phyloP scores from a whole-genome alignment of 2,329 filamentous ascomycete genomes.

The Coniochaeta pulveracea region DNA sequence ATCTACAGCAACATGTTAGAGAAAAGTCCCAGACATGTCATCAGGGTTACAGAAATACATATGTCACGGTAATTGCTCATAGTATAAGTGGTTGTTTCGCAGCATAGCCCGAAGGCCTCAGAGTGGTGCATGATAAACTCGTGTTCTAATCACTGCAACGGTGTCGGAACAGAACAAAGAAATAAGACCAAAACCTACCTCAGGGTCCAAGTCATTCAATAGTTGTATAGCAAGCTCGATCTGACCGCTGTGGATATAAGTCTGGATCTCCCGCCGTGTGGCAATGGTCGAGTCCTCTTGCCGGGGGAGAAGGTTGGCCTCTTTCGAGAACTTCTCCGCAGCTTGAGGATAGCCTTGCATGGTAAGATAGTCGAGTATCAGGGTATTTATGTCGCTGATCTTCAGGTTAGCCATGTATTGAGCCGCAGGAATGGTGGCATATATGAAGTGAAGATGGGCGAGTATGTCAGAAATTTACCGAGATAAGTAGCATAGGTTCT shows the following conservation, averaged over 20 bases:
- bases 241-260: conserved; percentile 73
- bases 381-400: conserved; percentile 78
- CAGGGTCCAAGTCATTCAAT: conserved; percentile 80
- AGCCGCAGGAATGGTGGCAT: neutral
- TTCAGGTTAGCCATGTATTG: conserved; percentile 8
- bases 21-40: conserved; percentile 16
- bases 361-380: conserved; percentile 95
- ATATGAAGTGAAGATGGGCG: conserved; percentile 10
- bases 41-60: conserved; percentile 14
- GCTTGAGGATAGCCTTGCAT: conserved; percentile 91
- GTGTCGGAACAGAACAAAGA: conserved; percentile 6
- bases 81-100: conserved; percentile 64
- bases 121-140: conserved; percentile 99
- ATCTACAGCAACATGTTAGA: conserved; percentile 50
- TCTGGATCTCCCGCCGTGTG: conserved; percentile 71
- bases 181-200: conserved; percentile 44
- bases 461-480: conserved; percentile 37
- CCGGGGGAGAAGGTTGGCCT: conserved; percentile 77
- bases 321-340: conserved; percentile 84
- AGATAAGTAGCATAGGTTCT: conserved; percentile 76
- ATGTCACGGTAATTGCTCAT: conserved; percentile 46
- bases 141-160: conserved; percentile 77
- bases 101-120: conserved; percentile 84
- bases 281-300: conserved; percentile 58
- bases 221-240: conserved; percentile 77